Evolutionary conservation across 2,329 filamentous ascomycete species (phyloP), one percentile per base, ranked within the genome.

Genomic region (Aspergillus calidoustus): DNA sequence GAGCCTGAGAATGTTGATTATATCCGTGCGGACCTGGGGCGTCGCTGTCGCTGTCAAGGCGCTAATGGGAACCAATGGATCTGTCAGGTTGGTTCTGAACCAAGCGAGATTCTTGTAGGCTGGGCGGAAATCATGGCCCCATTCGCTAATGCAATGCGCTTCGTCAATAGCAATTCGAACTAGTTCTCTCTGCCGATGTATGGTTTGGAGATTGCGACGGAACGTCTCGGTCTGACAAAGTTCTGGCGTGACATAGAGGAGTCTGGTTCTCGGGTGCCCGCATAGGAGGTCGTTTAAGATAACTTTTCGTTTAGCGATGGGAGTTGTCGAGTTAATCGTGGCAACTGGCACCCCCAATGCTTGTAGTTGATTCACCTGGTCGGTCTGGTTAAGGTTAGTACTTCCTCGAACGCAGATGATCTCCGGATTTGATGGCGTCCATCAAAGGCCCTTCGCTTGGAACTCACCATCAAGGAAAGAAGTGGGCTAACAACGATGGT

Each of bases 121-220:
- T 41, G 89, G 91, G n/a, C 94, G 90, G 74, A 98, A 98, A 76
- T 98, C 94, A 75, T 98, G 93, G 1, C 94, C 94, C 94, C 94
- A 97, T 87, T 97, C 93, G 25, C 92, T 96, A 68, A 98, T 96
- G 76, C 94, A 98, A 76, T 98, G 94, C 2, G 94, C 94, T 79
- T 98, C 94, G 72, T 98, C 94, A 60, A 98, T 89, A 52, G 91
- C 94, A 65, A 98, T 87, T 15, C 94, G 87, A 9, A 90, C 89
- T n/a, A 98, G 85, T 77, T 97, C 92, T 60, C 86, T 86, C 75
- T 97, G 93, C 61, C 87, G 81, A 72, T 97, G 82, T 15, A 97
- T 89, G 4, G 90, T 81, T 63, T 86, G 84, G 8, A 97, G 81
- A 53, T 89, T 86, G 63, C 88, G 86, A 44, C 93, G 90, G 76